Evolutionary conservation across 306 rosid species (phyloP), one percentile per base, ranked within the genome.

Genomic region (Castanea sativa): DNA sequence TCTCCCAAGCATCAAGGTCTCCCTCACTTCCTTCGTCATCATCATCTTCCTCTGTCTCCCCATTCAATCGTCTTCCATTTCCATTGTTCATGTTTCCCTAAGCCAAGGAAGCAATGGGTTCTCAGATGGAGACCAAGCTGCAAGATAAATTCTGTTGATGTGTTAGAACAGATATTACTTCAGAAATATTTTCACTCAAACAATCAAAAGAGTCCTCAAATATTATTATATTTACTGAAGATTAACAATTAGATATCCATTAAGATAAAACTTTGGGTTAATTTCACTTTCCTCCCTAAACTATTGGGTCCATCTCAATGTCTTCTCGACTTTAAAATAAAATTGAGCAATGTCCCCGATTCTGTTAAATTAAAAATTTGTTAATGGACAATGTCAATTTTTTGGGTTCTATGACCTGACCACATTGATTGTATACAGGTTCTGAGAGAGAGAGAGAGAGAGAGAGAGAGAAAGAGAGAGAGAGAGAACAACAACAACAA

Each of bases 1-100:
- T 89, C 87, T 95, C 97, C 99, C 99, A 95, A 12, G 98, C 99
- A 14, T 89, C 94, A 52, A 74, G 94, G 75, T 82, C 93, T n/a
- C 81, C 86, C 55, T 60, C 92, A 84, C 85, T 84, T 52, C 43
- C 91, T 6, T 93, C 95, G 5, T 91, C 97, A 9, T 91, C 96
- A 2, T 92, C 97, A 27, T 92, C 99, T 35, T 90, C 93, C 12
- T 92, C 98, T 4, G 70, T 84, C 5, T 79, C 95, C 35, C 88
- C 88, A 77, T 92, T 87, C 45, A 86, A 69, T 23, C 92, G 90
- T 77, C 86, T 85, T 33, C 73, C 72, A 19, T 81, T 89, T 69
- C 81, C 85, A 60, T 90, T 91, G 78, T 92, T 87, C 97, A 92
- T 95, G 74, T 65, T 89, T 78, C 67, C 80, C 80, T 55, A 10